A percentile compares a stretch with the other conserved stretches of the same genome.
These are phyloP conservation scores for Exophiala bonariae DNA, from an alignment of 2,329 filamentous ascomycete genomes.

Conservation along the genomic window DNA sequence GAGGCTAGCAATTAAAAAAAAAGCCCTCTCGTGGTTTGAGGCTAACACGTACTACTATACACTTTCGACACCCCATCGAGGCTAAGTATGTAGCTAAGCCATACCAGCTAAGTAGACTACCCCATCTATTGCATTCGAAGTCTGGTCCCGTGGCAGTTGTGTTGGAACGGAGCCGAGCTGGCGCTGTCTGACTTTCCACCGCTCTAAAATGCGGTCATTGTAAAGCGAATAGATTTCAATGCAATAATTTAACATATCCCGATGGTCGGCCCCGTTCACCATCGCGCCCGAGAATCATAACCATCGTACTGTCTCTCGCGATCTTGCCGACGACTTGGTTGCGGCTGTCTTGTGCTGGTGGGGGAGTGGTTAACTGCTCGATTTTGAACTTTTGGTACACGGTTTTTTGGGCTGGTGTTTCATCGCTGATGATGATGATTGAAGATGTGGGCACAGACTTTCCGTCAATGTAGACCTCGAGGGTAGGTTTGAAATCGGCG, in stretches of 20 bases:
- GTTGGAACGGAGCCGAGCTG: no score
- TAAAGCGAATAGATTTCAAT: no score
- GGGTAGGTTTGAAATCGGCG: neutral
- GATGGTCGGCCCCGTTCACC: conserved; percentile 3
- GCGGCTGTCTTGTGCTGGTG: conserved; percentile 10
- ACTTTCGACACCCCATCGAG: no score
- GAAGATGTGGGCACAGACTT: neutral
- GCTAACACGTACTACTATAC: no score
- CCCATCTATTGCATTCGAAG: no score
- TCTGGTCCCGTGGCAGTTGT: no score
- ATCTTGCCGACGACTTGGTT: conserved; percentile 13
- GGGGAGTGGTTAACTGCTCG: neutral
- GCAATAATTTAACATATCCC: conserved; percentile 4
- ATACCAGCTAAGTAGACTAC: no score
- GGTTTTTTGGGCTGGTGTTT: neutral
- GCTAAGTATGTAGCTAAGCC: no score
- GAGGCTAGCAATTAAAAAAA: no score
- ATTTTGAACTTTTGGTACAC: neutral
- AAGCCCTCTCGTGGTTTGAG: no score
- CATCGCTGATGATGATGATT: neutral
- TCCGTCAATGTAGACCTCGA: conserved; percentile 17
- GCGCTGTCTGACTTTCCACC: no score
- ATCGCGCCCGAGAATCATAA: conserved; percentile 13
- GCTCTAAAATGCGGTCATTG: no score
- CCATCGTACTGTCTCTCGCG: conserved; percentile 19